A percentile compares a stretch with the other conserved stretches of the same genome.
Evolutionary conservation across 1,284 basidiomycete genomes (phyloP).

Genomic region (Ustilago loliicola): DNA sequence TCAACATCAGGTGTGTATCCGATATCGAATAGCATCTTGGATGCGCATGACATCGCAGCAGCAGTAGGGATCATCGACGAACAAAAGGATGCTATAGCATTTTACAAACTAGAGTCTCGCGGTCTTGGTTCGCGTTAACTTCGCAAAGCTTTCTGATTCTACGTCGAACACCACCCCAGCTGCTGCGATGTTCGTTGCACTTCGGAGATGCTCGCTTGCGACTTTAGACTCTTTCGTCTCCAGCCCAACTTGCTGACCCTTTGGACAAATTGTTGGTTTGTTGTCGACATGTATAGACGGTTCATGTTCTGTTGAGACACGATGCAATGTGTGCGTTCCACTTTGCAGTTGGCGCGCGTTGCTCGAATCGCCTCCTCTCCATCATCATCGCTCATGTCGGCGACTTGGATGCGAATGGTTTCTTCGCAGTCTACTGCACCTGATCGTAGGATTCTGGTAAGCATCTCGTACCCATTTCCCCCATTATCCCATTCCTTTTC

Average conservation of each 20-base stretch:
- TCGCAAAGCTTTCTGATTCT: conserved; percentile 53
- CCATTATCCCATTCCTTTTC: not conserved
- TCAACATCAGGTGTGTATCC: conserved; percentile 14
- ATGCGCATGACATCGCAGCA: conserved; percentile 6
- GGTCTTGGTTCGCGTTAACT: conserved; percentile 66
- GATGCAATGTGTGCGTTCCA: conserved; percentile 25
- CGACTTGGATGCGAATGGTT: not conserved
- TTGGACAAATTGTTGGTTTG: too few relatives aligned
- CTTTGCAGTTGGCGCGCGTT: not conserved
- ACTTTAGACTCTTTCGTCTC: not conserved
- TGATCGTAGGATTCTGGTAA: conserved; percentile 33
- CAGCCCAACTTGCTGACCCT: not conserved
- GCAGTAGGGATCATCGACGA: conserved; percentile 3
- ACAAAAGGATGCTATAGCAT: conserved; percentile 55
- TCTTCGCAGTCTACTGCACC: conserved; percentile 7
- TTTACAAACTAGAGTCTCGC: conserved; percentile 68
- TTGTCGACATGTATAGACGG: not conserved
- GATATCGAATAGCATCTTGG: not conserved
- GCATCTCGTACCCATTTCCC: conserved; percentile 2
- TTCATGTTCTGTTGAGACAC: not conserved
- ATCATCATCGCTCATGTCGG: not conserved
- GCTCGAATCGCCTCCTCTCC: not conserved
- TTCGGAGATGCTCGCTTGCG: not conserved
- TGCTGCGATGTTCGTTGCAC: conserved; percentile 4
- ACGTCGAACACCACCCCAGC: conserved; percentile 15